Evolutionary conservation across 176 grass and related monocot species (phyloP).

Genomic region (Bonia amplexicaulis): DNA sequence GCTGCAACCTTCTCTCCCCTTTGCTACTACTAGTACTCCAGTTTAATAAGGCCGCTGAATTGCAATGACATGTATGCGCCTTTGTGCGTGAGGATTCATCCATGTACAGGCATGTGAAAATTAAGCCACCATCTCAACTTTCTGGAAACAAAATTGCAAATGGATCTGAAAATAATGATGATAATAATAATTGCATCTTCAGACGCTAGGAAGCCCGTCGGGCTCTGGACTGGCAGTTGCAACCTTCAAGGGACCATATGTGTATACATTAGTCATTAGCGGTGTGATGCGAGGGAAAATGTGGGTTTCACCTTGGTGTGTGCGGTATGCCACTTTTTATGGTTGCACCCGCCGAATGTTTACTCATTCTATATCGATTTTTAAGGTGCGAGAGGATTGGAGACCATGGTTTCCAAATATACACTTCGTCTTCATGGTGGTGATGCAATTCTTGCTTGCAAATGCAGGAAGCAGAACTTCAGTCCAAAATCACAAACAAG

Average conservation of each 20-base stretch:
- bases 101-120: neutral
- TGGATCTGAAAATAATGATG: neutral
- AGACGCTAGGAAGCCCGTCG: neutral
- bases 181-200: neutral
- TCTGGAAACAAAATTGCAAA: neutral
- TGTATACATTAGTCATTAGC: neutral
- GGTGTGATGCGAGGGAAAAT: neutral
- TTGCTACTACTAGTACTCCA: neutral
- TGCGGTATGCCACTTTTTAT: neutral
- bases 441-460: neutral
- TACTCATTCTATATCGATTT: neutral
- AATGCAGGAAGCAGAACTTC: slow-evolving; percentile 56
- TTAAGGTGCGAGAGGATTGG: neutral
- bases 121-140: neutral
- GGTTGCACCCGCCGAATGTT: neutral
- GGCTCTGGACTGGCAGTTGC: neutral
- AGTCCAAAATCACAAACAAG: slow-evolving; percentile 91
- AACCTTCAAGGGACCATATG: neutral
- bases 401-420: neutral
- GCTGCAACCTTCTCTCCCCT: neutral
- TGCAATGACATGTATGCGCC: neutral
- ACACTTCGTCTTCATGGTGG: neutral
- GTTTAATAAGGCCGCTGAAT: neutral
- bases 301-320: neutral
- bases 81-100: neutral